A percentile compares a stretch with the other conserved stretches of the same genome.
These are phyloP conservation scores for Penicillium crystallinum DNA, from an alignment of 495 filamentous ascomycete genomes.

Conservation along the genomic window DNA sequence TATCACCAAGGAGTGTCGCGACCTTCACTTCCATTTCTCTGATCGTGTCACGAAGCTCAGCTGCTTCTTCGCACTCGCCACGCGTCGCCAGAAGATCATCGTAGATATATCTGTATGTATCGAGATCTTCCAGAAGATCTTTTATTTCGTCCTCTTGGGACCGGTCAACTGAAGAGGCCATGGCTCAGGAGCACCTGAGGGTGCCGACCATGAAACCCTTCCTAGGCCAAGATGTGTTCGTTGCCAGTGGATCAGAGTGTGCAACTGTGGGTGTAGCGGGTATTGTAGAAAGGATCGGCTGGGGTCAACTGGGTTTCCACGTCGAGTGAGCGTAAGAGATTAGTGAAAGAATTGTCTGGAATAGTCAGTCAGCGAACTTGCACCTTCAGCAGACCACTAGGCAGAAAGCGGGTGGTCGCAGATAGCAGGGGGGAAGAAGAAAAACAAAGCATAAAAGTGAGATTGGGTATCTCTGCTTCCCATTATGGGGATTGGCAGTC, in stretches of 20 bases:
- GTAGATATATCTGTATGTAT: conserved; percentile 31
- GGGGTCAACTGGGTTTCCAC: not conserved
- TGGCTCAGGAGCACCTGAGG: not conserved
- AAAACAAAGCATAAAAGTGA: not conserved
- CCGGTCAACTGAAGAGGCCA: conserved; percentile 8
- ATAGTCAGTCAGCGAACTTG: conserved; percentile 1
- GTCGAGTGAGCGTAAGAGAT: not conserved
- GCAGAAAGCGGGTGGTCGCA: conserved; percentile 2
- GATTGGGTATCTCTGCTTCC: not conserved
- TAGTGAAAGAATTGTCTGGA: not conserved
- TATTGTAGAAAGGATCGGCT: not conserved
- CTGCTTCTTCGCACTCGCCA: conserved; percentile 8
- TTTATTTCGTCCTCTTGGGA: conserved; percentile 16
- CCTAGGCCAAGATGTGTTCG: not conserved
- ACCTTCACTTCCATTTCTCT: conserved; percentile 6
- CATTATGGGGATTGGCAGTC: no score
- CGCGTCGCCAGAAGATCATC: conserved; percentile 24
- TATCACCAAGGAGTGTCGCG: conserved; percentile 8
- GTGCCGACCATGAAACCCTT: not conserved
- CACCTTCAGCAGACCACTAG: not conserved
- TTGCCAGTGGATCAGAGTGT: not conserved
- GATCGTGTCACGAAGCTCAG: conserved; percentile 8
- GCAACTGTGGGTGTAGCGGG: not conserved
- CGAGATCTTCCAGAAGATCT: conserved; percentile 29
- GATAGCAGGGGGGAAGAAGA: not conserved